These are phyloP conservation scores for Tetrapisispora fleetii DNA, from an alignment of 805 yeast species.

Conservation along the genomic window DNA sequence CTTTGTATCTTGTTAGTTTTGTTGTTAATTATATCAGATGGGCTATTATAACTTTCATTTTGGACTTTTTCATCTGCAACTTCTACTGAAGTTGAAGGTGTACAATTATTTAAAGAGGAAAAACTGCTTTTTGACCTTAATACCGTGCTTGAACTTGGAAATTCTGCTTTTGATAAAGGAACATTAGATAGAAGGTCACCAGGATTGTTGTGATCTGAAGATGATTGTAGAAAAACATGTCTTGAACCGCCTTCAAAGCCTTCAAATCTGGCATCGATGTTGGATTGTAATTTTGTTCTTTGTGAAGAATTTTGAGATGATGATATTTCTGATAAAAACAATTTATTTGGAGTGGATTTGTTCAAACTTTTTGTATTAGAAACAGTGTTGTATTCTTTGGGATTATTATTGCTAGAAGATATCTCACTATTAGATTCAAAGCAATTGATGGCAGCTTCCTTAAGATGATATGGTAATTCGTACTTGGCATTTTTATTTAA, in stretches of 20 bases:
- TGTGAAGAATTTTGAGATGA: background rate
- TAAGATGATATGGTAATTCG: conserved; percentile 55
- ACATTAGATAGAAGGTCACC: conserved; percentile 81
- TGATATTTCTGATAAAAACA: background rate
- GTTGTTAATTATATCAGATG: background rate
- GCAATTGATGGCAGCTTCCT: conserved; percentile 33
- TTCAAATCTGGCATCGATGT: background rate
- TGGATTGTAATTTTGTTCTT: background rate
- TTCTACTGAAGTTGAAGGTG: background rate
- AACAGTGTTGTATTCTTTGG: background rate
- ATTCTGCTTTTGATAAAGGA: conserved; percentile 44
- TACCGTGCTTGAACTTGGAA: background rate
- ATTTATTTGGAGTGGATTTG: background rate
- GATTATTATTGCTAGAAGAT: background rate
- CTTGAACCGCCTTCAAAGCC: conserved; percentile 26
- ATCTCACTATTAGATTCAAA: background rate
- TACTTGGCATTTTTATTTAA: conserved; percentile 42
- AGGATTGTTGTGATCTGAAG: conserved; percentile 53
- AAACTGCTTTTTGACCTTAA: background rate
- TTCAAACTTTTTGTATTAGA: background rate
- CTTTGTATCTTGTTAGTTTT: background rate
- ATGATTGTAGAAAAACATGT: conserved; percentile 43
- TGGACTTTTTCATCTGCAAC: background rate
- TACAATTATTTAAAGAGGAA: background rate
- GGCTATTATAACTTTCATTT: background rate